Evolutionary conservation across 352 stramenopile species (phyloP).

Genomic region (Phytophthora vignae): DNA sequence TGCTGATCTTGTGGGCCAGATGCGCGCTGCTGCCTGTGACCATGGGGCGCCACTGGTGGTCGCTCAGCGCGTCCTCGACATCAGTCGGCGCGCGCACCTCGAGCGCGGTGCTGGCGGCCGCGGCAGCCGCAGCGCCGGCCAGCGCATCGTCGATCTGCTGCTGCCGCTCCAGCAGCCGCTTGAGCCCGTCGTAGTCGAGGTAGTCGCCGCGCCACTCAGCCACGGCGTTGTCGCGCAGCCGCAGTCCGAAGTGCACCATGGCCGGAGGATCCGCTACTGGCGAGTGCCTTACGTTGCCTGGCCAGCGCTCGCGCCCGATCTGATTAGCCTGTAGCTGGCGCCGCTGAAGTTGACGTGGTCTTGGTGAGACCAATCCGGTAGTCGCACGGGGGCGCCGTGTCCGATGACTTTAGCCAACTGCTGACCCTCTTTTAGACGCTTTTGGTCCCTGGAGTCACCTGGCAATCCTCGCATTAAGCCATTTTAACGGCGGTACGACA

Average conservation of each 20-base stretch:
- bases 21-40: constrained; percentile 28
- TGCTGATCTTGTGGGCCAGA: constrained; percentile 24
- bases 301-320: neutral
- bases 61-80: constrained; percentile 34
- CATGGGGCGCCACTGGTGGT: constrained; percentile 45
- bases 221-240: constrained; percentile 86
- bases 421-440: neutral
- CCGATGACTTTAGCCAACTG: neutral
- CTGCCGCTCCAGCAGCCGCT: constrained; percentile 81
- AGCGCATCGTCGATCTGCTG: constrained; percentile 51
- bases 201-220: constrained; percentile 91
- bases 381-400: neutral
- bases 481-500: neutral
- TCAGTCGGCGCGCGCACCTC: constrained; percentile 21
- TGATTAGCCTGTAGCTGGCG: constrained; percentile 27
- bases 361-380: constrained; percentile 5
- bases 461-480: neutral
- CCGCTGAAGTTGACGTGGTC: constrained; percentile 15
- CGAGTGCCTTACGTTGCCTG: too few species aligned
- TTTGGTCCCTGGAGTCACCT: neutral
- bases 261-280: constrained; percentile 19
- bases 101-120: constrained; percentile 14
- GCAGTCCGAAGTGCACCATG: constrained; percentile 85
- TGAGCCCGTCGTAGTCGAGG: constrained; percentile 91
- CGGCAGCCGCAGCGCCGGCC: constrained; percentile 13